These are phyloP conservation scores for Cerioporus squamosus DNA, from an alignment of 1,284 basidiomycete species.

Conservation along the genomic window DNA sequence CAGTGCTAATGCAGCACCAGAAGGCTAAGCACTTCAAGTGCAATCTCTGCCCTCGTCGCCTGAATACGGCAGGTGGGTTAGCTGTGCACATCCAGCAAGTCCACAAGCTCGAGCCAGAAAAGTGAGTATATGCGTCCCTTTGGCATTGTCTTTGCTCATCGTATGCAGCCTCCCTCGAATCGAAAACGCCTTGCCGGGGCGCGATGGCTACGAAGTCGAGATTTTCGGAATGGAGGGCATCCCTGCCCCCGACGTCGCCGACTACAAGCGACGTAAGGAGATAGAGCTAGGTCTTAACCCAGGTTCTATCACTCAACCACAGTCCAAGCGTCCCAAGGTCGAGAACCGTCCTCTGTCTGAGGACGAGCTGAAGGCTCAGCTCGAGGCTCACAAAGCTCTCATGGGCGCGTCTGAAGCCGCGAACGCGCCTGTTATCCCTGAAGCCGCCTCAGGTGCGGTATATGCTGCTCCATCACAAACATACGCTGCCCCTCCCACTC, in stretches of 20 bases:
- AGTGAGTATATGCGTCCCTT: constrained; percentile 54
- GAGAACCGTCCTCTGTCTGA: constrained; percentile 84
- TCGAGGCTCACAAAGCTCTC: constrained; percentile 89
- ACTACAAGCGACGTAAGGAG: constrained; percentile 94
- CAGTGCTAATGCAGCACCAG: constrained; percentile 98
- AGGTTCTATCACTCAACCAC: constrained; percentile 79
- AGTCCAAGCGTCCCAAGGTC: constrained; percentile 81
- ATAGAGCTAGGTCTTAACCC: constrained; percentile 87
- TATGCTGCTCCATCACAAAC: constrained; percentile 73
- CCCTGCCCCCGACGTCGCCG: constrained; percentile 90
- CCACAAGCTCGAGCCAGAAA: constrained; percentile 96
- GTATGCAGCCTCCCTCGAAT: constrained; percentile 72
- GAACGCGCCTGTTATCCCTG: constrained; percentile 39
- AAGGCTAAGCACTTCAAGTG: constrained; percentile 99
- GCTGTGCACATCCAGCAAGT: constrained; percentile 99
- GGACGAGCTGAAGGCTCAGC: constrained; percentile 83
- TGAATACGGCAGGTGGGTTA: constrained; percentile 97
- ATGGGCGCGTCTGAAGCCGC: constrained; percentile 71
- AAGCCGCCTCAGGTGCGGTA: constrained; percentile 53
- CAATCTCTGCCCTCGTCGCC: constrained; percentile 90
- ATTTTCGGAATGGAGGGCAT: constrained; percentile 99
- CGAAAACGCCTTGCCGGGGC: constrained; percentile 94
- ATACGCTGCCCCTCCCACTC: constrained; percentile 60
- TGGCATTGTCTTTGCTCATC: constrained; percentile 7
- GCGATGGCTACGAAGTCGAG: constrained; percentile 98